A percentile compares a stretch with the other conserved stretches of the same genome.
phyloP scores from a whole-genome alignment of 352 stramenopile species.

The Phytophthora parvispora region DNA sequence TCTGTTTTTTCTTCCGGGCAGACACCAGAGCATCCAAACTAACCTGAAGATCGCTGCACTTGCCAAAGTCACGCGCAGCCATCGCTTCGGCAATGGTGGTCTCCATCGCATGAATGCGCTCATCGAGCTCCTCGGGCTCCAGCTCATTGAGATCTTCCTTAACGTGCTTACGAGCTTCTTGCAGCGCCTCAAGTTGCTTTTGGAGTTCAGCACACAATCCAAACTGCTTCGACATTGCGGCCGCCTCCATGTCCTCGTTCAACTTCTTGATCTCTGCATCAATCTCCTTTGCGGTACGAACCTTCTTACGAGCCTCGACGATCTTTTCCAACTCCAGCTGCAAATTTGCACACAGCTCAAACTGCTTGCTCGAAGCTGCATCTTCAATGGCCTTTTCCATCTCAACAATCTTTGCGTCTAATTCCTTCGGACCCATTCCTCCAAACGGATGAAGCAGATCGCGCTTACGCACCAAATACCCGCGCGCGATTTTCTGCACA shows the following conservation, averaged over 20 bases:
- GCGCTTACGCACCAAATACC: conserved; percentile 77
- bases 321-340: conserved; percentile 88
- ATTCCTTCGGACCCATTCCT: conserved; percentile 78
- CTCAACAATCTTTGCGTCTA: conserved; percentile 82
- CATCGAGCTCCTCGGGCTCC: conserved; percentile 83
- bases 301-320: conserved; percentile 84
- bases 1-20: conserved; percentile 90
- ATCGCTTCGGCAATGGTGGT: conserved; percentile 78
- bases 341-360: conserved; percentile 85
- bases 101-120: conserved; percentile 81
- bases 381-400: conserved; percentile 83
- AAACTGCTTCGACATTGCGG: conserved; percentile 85
- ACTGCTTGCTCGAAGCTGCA: conserved; percentile 87
- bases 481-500: conserved; percentile 81
- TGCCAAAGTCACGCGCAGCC: conserved; percentile 83
- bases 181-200: conserved; percentile 81
- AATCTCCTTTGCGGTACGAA: conserved; percentile 90
- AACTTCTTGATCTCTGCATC: conserved; percentile 83
- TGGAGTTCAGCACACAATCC: conserved; percentile 83
- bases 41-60: conserved; percentile 75
- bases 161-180: conserved; percentile 78
- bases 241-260: conserved; percentile 82
- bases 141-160: conserved; percentile 91
- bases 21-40: conserved; percentile 76
- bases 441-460: conserved; percentile 85